phyloP scores from a whole-genome alignment of 129 eudicot species.

The Artemisia argyi region DNA sequence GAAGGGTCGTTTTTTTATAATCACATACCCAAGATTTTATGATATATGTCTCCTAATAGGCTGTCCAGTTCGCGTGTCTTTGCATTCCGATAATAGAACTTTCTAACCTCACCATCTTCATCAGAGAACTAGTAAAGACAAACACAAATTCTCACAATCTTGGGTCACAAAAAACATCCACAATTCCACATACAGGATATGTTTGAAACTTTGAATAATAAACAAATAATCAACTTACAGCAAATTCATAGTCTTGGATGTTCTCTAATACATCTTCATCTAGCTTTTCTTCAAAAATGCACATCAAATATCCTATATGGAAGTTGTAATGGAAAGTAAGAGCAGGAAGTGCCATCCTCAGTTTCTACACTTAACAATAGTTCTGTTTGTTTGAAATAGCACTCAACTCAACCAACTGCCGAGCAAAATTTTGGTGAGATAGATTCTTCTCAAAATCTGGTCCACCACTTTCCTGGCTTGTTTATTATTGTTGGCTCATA shows the following conservation, averaged over 20 bases:
- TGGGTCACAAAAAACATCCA: background rate
- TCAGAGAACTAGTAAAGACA: conserved; percentile 64
- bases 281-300: conserved; percentile 72
- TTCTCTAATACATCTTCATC: conserved; percentile 47
- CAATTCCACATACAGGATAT: background rate
- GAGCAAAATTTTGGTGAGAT: background rate
- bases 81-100: conserved; percentile 69
- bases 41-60: conserved; percentile 63
- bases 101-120: conserved; percentile 63
- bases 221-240: conserved; percentile 50
- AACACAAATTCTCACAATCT: conserved; percentile 4
- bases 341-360: conserved; percentile 10
- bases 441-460: background rate
- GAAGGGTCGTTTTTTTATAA: background rate
- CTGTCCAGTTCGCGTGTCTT: conserved; percentile 15
- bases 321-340: background rate
- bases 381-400: background rate
- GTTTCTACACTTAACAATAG: background rate
- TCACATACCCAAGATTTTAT: conserved; percentile 78
- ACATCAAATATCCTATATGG: conserved; percentile 83
- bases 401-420: background rate
- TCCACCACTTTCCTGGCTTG: background rate
- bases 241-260: conserved; percentile 90
- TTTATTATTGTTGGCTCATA: background rate
- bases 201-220: background rate